Base-by-base conservation (phyloP, 2,329 filamentous ascomycete genomes). In the Chlorencoelia australis region DNA sequence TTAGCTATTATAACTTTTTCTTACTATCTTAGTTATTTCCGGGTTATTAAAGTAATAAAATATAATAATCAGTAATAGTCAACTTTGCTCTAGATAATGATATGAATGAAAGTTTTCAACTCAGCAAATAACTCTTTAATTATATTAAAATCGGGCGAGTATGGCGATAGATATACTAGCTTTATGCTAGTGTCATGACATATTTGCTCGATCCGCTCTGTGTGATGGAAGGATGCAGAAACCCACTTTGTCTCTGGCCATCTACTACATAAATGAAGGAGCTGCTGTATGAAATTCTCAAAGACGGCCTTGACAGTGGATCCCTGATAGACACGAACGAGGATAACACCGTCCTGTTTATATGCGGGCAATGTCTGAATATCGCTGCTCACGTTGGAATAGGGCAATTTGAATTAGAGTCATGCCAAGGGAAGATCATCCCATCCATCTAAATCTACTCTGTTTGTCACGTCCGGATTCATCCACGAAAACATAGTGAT, bases 381-480 rank as follows among this genome's bases (percentile, higher is more conserved):
- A 46, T 35, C 46, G 40, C 15, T 40, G 31, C 10, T 40, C 43
- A 33, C 43, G 43, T 22, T 52, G 39, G 18, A 51, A 47, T 16
- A 32, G 33, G 26, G 46, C 42, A 25, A 53, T 34, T 43, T 56
- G 33, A 9, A 44, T 32, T 4, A 50, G 53, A 14, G 48, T 45
- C 20, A 48, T 42, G 5, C 56, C 52, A 7, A 42, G 34, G 7
- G 56, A 57, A 39, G 57, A 54, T 60, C 52, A 64, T 3, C 53
- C 53, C 6, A 39, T 59, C 9, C 53, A 45, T 32, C 58, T 46
- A 40, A 53, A 57, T 7, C 55, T 51, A 41, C 8, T 27, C 13
- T 48, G 47, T 43, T 56, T 60, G 39, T 62, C 53, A 44, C 45
- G 59, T 3, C 56, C 52, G 36, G 59, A 60, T 43, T 63, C 49